phyloP scores from a whole-genome alignment of 495 filamentous ascomycete species.

The Hypoxylon trugodes region DNA sequence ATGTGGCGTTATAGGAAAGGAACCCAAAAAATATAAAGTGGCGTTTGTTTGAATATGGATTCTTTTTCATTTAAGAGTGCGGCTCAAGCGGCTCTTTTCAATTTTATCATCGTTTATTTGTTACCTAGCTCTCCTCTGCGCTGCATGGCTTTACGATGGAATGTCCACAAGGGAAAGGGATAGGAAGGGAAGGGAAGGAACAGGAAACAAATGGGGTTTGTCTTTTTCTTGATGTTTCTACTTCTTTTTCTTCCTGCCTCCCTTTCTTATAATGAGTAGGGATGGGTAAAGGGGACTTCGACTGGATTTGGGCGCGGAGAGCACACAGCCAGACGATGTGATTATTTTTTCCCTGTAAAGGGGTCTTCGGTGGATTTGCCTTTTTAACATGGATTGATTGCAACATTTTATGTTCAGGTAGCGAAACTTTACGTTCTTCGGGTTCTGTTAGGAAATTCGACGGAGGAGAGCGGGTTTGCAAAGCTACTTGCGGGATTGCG shows the following conservation, averaged over 20 bases:
- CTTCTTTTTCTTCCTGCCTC: slow-evolving; percentile 17
- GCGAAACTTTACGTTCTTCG: neutral
- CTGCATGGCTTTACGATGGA: slow-evolving; percentile 38
- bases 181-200: slow-evolving; percentile 16
- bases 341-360: too few relatives aligned
- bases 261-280: slow-evolving; percentile 24
- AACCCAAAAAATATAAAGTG: slow-evolving; percentile 36
- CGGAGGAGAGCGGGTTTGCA: slow-evolving; percentile 11
- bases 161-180: slow-evolving; percentile 23
- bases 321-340: too few relatives aligned
- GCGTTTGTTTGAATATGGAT: slow-evolving; percentile 32
- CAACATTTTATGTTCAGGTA: neutral
- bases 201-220: slow-evolving; percentile 5
- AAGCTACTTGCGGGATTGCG: neutral
- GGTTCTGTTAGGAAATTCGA: neutral
- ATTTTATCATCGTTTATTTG: slow-evolving; percentile 3
- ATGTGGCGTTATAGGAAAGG: slow-evolving; percentile 36
- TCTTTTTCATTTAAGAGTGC: neutral
- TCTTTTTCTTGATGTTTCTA: neutral
- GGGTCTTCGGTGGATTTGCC: neutral
- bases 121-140: slow-evolving; percentile 5
- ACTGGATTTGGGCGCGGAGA: too few relatives aligned
- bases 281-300: too few relatives aligned
- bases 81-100: neutral
- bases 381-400: neutral